A percentile compares a stretch with the other conserved stretches of the same genome.
These are phyloP conservation scores for Colletotrichum limetticola DNA, from an alignment of 2,329 filamentous ascomycete species.

Conservation along the genomic window DNA sequence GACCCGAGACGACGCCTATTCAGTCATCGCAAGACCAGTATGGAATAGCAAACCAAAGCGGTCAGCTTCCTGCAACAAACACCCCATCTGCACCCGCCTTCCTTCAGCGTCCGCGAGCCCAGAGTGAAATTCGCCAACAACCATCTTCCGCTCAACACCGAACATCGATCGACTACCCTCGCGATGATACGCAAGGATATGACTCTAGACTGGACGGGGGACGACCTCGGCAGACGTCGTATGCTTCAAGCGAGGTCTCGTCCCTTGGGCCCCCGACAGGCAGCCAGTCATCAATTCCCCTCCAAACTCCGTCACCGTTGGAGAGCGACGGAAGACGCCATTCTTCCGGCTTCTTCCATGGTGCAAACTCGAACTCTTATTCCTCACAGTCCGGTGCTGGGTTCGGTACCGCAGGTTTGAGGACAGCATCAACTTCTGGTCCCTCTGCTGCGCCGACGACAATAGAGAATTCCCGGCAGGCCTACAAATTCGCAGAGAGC, in stretches of 20 bases:
- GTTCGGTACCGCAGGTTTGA: not conserved
- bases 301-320: conserved; percentile 44
- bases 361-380: not conserved
- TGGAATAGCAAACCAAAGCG: not conserved
- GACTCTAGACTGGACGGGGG: not conserved
- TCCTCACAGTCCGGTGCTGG: not conserved
- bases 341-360: conserved; percentile 36
- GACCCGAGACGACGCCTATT: conserved; percentile 20
- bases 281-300: conserved; percentile 39
- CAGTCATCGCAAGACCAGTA: not conserved
- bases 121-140: not conserved
- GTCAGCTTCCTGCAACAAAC: not conserved
- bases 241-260: conserved; percentile 38
- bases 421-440: conserved; percentile 22
- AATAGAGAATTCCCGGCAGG: not conserved
- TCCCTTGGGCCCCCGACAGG: conserved; percentile 41
- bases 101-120: conserved; percentile 6
- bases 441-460: not conserved
- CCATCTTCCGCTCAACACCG: not conserved
- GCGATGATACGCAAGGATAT: not conserved
- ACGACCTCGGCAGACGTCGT: conserved; percentile 5
- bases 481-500: not conserved
- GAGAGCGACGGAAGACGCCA: conserved; percentile 33
- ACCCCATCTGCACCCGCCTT: not conserved
- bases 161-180: not conserved